Evolutionary conservation across 129 eudicot genomes (phyloP).

Genomic region (Centaurea solstitialis): DNA sequence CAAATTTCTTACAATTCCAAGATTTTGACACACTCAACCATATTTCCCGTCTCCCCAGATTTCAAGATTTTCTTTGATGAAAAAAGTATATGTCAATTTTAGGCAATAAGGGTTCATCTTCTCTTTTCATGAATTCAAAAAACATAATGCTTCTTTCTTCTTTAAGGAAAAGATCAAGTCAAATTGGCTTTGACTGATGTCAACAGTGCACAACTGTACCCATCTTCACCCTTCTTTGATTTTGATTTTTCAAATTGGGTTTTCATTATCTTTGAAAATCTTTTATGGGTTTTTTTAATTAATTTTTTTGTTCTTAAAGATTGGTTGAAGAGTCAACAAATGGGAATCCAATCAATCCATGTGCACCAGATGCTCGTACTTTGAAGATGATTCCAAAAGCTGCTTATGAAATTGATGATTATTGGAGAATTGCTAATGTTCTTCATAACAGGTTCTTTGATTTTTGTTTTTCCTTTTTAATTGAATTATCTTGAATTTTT

Average conservation of each 20-base stretch:
- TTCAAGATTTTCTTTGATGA: constrained; percentile 18
- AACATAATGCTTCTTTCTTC: constrained; percentile 80
- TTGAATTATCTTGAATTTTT: background rate
- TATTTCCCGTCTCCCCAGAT: constrained; percentile 5
- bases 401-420: constrained; percentile 97
- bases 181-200: constrained; percentile 83
- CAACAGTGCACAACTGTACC: constrained; percentile 78
- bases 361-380: constrained; percentile 73
- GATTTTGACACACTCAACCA: constrained; percentile 31
- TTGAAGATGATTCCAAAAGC: constrained; percentile 82
- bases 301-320: constrained; percentile 31
- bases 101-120: constrained; percentile 46
- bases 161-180: constrained; percentile 84
- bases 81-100: constrained; percentile 58
- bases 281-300: background rate
- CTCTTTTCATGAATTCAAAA: constrained; percentile 64
- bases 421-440: constrained; percentile 87
- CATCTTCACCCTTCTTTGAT: background rate
- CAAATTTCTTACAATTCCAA: constrained; percentile 3
- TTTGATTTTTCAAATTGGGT: background rate
- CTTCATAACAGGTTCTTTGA: constrained; percentile 64
- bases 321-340: constrained; percentile 92
- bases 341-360: constrained; percentile 72
- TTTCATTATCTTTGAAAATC: background rate
- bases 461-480: background rate